Evolutionary conservation across 1,139 yeast species (phyloP).

Genomic region (Williopsis jadinii): DNA sequence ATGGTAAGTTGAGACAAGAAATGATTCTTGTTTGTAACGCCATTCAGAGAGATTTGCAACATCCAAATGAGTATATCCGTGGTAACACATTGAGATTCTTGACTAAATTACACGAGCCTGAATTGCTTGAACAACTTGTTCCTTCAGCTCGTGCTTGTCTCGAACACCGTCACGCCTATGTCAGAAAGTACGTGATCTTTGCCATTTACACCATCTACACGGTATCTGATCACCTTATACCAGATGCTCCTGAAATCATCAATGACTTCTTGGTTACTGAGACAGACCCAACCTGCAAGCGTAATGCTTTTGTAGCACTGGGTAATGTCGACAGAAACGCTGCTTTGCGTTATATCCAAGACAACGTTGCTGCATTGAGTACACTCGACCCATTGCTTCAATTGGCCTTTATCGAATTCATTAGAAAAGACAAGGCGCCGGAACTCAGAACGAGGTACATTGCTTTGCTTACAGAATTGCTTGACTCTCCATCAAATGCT

Average conservation of each 20-base stretch:
- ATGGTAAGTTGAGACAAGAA: constrained; percentile 93
- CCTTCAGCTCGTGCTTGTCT: constrained; percentile 89
- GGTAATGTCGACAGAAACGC: constrained; percentile 78
- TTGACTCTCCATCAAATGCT: constrained; percentile 66
- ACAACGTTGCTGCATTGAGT: constrained; percentile 54
- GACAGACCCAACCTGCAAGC: constrained; percentile 87
- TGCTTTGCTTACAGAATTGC: constrained; percentile 62
- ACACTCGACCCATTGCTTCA: constrained; percentile 82
- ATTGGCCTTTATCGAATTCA: constrained; percentile 85
- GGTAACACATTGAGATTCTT: constrained; percentile 92
- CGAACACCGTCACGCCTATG: constrained; percentile 96
- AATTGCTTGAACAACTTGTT: constrained; percentile 88
- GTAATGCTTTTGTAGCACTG: constrained; percentile 91
- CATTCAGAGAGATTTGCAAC: constrained; percentile 93
- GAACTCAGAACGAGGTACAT: constrained; percentile 66
- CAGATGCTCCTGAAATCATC: constrained; percentile 89
- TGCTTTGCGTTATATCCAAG: constrained; percentile 77
- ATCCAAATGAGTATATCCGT: constrained; percentile 94
- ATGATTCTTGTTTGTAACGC: constrained; percentile 99
- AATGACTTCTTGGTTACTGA: constrained; percentile 70
- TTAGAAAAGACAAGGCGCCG: constrained; percentile 69
- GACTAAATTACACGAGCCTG: constrained; percentile 87
- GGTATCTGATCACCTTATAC: constrained; percentile 81
- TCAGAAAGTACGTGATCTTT: constrained; percentile 93
- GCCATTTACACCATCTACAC: constrained; percentile 79